Base-by-base conservation (phyloP, 306 rosid genomes). In the Medicago ruthenica region DNA sequence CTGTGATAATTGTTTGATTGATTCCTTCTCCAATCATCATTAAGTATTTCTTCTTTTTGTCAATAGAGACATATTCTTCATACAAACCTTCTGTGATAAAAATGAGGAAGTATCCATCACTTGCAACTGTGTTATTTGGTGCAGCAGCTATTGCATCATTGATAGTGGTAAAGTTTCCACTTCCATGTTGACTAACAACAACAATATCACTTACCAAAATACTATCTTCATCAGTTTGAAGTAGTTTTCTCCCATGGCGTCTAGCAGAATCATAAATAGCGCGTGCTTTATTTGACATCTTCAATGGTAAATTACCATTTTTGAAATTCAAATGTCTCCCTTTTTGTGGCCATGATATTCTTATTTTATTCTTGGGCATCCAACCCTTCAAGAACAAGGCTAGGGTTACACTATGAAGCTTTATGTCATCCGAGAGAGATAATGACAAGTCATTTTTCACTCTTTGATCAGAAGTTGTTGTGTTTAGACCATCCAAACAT, bases 221-320 rank as follows among this genome's bases (percentile, higher is more conserved):
- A n/a, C 55, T 50, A 15, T 50, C 55, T 50, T n/a, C 55, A 15
- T n/a, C 9, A 0, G 18, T 50, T 6, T 48, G 16, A 47, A 47
- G 54, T 51, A 51, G 58, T 16, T 51, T 51, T n/a, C 58, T 18
- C 20, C 58, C 20, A n/a, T 51, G 58, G 22, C 21, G 58, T 7
- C 11, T 51, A 16, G 58, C 58, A 0, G 21, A n/a, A 7, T 51
- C 58, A n/a, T 51, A 51, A 51, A n/a, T 51, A 51, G 58, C 58
- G 21, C 55, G 55, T n/a, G 58, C 21, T 51, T 51, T 51, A n/a
- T 51, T 16, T 51, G 58, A 54, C 60, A 54, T 54, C 60, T 18
- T 54, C 60, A 17, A 17, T 3, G 27, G 60, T 18, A 54, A 18
- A 54, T 12, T 11, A 8, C 60, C 27, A 18, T 54, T 17, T 17